A percentile compares a stretch with the other conserved stretches of the same genome.
phyloP scores from a whole-genome alignment of 306 rosid species.

The Mucuna pruriens region DNA sequence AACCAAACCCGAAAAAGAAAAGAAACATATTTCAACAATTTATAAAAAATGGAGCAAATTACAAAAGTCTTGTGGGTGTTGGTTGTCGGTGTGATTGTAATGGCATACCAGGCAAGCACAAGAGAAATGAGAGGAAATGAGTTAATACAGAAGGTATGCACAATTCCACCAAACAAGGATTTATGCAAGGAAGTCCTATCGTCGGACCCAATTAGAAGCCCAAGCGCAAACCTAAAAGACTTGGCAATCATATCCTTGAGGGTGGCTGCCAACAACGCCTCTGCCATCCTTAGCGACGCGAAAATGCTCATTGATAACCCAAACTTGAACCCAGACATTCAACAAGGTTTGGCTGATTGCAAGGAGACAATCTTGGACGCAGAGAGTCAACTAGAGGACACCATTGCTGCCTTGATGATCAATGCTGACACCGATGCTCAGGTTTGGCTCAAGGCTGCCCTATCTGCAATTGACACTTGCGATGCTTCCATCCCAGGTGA shows the following conservation, averaged over 20 bases:
- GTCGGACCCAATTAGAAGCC: not conserved
- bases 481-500: conserved; percentile 8
- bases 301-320: not conserved
- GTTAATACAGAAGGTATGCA: too few relatives aligned
- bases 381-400: conserved; percentile 13
- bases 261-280: conserved; percentile 14
- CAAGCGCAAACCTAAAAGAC: too few relatives aligned
- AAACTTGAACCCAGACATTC: not conserved
- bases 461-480: conserved; percentile 32
- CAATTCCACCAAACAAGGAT: too few relatives aligned
- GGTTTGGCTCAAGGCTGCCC: conserved; percentile 36
- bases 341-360: too few relatives aligned
- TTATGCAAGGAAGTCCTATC: too few relatives aligned
- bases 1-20: too few relatives aligned
- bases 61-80: too few relatives aligned
- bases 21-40: too few relatives aligned
- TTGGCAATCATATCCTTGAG: conserved; percentile 7
- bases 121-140: too few relatives aligned
- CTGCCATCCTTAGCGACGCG: not conserved
- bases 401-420: conserved; percentile 10
- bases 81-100: too few relatives aligned
- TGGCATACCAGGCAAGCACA: too few relatives aligned
- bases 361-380: conserved; percentile 25
- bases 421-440: not conserved
- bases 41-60: too few relatives aligned